Evolutionary conservation across 805 yeast species (phyloP), one percentile per base, ranked within the genome.

Genomic region (Hanseniaspora hatyaiensis): DNA sequence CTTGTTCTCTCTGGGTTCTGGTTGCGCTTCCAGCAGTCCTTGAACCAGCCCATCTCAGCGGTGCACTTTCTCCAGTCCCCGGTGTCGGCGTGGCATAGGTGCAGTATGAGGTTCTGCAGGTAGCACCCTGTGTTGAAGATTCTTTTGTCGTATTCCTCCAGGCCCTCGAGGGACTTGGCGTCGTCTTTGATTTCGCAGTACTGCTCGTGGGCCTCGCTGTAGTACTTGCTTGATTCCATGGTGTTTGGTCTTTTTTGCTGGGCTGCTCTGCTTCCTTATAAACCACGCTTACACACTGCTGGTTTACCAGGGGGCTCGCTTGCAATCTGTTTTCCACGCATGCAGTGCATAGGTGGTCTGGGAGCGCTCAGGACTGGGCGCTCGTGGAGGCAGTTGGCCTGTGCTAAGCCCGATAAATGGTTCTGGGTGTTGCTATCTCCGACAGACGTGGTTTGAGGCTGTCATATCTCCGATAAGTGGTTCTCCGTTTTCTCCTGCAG

Each of bases 61-160:
- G 75, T 59, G 53, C 94, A 82, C 55, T 76, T 64, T 47, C 94
- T 65, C 95, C 95, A 84, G 58, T 84, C 94, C 24, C 76, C 76
- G 1, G 79, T 80, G 51, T 82, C 94, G 3, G 86, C 87, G 58
- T 81, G 87, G 54, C 95, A 84, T 29, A 83, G 62, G 45, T 80
- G 84, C 28, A 84, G 64, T 13, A 75, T 75, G 57, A 78, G 62
- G 55, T 84, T 84, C 57, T 84, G 88, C 26, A 72, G 81, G 66
- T 55, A 57, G 47, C 94, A 84, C 1, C 94, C 94, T 0, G 94
- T 83, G 29, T 77, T 70, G 24, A 69, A 71, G 42, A 84, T 84
- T 51, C 94, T 65, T 57, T 71, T 62, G 57, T 84, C 92, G 88
- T 88, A 81, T 1, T 82, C 83, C 51, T 75, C 80, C 44, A 74